Base-by-base conservation (phyloP, 2,329 filamentous ascomycete species). In the Ascochyta koolunga region DNA sequence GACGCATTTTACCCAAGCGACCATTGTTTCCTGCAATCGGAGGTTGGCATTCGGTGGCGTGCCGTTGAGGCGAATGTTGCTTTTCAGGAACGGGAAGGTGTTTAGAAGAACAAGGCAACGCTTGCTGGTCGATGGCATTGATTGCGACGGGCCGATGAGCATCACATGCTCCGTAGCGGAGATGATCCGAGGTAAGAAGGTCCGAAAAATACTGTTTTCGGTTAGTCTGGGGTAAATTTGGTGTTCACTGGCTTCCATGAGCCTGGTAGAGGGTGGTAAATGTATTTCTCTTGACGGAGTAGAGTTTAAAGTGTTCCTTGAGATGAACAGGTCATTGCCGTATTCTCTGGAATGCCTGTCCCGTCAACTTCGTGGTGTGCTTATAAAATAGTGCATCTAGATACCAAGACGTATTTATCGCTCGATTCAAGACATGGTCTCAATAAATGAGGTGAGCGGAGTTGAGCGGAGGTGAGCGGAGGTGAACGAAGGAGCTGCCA, bases 11-110 rank as follows among this genome's bases (percentile, higher is more conserved):
- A 54, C 42, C 50, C 46, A 54, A 31, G 41, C 42, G 36, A 50
- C 45, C 44, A 65, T 60, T 66, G 56, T 62, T 62, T 65, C 64
- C 64, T 65, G 59, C 62, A 66, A 66, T 66, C 47, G 59, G 56
- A 56, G 29, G 50, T 40, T 57, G 47, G 32, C 39, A 54, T 21
- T 37, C 18, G 15, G 40, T 27, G 18, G 36, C 49, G 54, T 47
- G 37, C 31, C 53, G 36, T 50, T 43, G 37, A 40, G 45, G 44
- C 46, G 42, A 39, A 18, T 45, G 25, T 32, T 5, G 18, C 22
- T 25, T n/a, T 33, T 51, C 58, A 60, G 56, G 56, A 58, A 56
- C 38, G 46, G 59, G 50, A 61, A 54, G 59, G 61, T 51, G 50
- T 41, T 50, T 2, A 35, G 6, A 11, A 24, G 22, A 27, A 50